Evolutionary conservation across 2,329 filamentous ascomycete genomes (phyloP).

Genomic region (Chrysoporthe deuterocubensis): DNA sequence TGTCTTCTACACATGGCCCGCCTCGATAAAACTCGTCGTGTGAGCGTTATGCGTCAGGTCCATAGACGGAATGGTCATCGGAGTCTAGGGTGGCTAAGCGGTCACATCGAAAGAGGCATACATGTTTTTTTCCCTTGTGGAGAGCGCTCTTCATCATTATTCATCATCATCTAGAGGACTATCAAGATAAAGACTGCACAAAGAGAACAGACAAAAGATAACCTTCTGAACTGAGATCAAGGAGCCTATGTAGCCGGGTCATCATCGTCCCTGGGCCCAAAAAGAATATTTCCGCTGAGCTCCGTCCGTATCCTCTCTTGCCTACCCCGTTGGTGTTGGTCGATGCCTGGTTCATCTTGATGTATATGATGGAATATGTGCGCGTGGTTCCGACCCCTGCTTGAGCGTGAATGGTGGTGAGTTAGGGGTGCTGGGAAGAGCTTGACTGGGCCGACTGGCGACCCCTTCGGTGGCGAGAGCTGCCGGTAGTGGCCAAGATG

Average conservation of each 20-base stretch:
- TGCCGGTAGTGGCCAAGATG: neutral
- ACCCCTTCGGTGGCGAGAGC: neutral
- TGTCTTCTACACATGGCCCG: too few relatives aligned
- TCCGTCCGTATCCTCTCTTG: neutral
- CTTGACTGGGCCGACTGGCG: neutral
- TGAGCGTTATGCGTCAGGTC: too few relatives aligned
- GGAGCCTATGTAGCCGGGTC: conserved; percentile 2
- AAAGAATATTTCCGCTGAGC: neutral
- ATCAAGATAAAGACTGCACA: neutral
- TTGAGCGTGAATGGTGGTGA: neutral
- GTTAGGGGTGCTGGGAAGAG: neutral
- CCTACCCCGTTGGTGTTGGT: neutral
- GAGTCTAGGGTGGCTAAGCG: neutral
- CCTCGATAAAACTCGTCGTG: too few relatives aligned
- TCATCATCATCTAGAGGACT: conserved; percentile 3
- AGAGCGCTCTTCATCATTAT: neutral
- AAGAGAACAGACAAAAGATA: neutral
- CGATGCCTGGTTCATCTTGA: conserved; percentile 5
- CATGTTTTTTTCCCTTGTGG: neutral
- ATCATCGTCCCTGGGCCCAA: neutral
- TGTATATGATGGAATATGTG: conserved; percentile 1
- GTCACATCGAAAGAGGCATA: neutral
- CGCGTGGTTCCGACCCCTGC: neutral
- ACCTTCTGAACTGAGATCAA: neutral
- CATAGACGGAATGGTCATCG: too few relatives aligned